Conservation (phyloP, 805 yeast species). For the Candida gorgasii region DNA sequence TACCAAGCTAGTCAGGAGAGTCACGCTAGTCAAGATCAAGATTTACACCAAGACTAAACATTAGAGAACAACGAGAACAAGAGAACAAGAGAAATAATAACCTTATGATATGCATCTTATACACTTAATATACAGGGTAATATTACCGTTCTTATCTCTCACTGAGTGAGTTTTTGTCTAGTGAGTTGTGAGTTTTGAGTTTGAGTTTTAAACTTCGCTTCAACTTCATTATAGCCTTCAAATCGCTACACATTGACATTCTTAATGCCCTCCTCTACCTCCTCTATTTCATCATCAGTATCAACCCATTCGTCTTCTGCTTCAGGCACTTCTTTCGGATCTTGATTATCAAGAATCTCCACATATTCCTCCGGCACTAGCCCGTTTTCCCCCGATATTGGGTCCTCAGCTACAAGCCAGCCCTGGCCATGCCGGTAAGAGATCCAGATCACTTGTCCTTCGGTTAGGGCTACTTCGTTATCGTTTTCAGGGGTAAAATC, state of each 20-base stretch:
- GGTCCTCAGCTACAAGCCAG: constrained; percentile 92
- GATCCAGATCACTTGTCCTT: constrained; percentile 84
- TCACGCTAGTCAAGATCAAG: not conserved
- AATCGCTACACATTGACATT: not conserved
- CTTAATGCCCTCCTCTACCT: constrained; percentile 3
- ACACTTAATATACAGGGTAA: constrained; percentile 6
- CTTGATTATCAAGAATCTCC: constrained; percentile 36
- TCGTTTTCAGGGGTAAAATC: constrained; percentile 93
- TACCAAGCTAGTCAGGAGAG: constrained; percentile 1
- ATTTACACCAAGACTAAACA: too few relatives aligned
- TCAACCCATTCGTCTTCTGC: constrained; percentile 18
- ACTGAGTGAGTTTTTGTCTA: not conserved
- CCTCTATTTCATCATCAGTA: constrained; percentile 17
- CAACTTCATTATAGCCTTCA: too few relatives aligned
- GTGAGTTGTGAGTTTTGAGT: too few relatives aligned
- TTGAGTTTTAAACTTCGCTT: too few relatives aligned
- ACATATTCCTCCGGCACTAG: constrained; percentile 95
- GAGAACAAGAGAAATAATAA: too few relatives aligned
- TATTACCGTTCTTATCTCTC: not conserved
- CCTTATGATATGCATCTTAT: not conserved
- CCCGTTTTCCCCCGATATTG: constrained; percentile 77
- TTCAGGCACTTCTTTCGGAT: constrained; percentile 4
- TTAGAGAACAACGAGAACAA: too few relatives aligned
- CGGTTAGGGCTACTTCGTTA: constrained; percentile 76
- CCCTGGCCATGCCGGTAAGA: constrained; percentile 96